Evolutionary conservation across 805 yeast genomes (phyloP), one percentile per base, ranked within the genome.

Genomic region (Ogataea pilisensis): DNA sequence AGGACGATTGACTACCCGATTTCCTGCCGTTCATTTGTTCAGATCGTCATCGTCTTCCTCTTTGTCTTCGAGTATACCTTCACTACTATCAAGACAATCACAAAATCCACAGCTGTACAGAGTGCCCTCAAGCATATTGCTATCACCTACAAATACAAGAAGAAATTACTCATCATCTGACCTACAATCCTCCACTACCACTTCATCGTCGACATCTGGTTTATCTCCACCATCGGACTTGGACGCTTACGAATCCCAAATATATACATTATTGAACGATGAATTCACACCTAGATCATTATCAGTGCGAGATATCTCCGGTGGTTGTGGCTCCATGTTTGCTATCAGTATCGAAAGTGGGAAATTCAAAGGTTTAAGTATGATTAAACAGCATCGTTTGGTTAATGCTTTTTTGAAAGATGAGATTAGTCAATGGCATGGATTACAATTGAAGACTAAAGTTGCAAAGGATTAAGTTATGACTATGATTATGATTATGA

Each of bases 261-360:
- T 89, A 20, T 81, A 68, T 54, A 64, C 70, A 20, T 78, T 78
- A 41, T 66, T 89, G 30, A 54, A 69, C 9, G 61, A 68, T 19
- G 72, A 72, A 40, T 75, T 91, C 35, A 50, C 67, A 6, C 97
- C 99, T 2, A 60, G 65, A 24, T 64, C 63, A 27, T 65, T 90
- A 34, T 70, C 72, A 21, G 97, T 91, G 6, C 69, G 72, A 48
- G 98, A 91, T 58, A 80, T 91, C 8, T 82, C 93, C 21, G 98
- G 91, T 16, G 99, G 99, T 1, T 93, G 99, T 65, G 99, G 99
- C 1, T 89, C 97, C 6, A 93, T 93, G 99, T 93, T 88, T 65
- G 88, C 95, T 35, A 91, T 93, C 37, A 67, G 72, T 43, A 76
- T 93, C 14, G 84, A 80, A 34, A 80, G 93, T 39, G 71, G 69